phyloP scores from a whole-genome alignment of 2,329 filamentous ascomycete genomes.

The Biscogniauxia mediterranea region DNA sequence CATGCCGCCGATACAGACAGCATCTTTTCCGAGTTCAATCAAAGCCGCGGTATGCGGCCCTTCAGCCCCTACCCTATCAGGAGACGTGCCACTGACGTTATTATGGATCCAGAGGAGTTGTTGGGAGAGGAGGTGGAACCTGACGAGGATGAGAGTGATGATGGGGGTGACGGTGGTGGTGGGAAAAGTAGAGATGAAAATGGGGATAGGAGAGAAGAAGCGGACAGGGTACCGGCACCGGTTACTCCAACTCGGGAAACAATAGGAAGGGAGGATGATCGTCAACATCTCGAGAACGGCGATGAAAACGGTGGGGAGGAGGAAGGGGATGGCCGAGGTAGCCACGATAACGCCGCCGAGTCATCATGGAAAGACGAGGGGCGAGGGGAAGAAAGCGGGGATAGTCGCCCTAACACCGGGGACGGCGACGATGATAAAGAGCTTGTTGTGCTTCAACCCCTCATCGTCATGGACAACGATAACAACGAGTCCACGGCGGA shows the following conservation, averaged over 20 bases:
- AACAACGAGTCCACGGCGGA: conserved; percentile 12
- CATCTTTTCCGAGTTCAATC: conserved; percentile 55
- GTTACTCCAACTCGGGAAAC: neutral
- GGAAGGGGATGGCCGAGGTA: conserved; percentile 6
- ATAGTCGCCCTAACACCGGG: conserved; percentile 7
- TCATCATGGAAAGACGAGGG: conserved; percentile 29
- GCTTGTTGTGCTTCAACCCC: neutral
- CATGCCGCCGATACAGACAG: conserved; percentile 50
- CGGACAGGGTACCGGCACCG: neutral
- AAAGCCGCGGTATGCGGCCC: conserved; percentile 52
- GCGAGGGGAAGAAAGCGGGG: conserved; percentile 12
- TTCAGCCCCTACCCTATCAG: conserved; percentile 57
- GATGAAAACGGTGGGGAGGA: conserved; percentile 3
- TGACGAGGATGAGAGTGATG: conserved; percentile 7
- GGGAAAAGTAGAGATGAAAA: conserved; percentile 8
- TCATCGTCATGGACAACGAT: neutral
- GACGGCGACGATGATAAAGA: conserved; percentile 8
- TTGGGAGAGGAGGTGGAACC: conserved; percentile 21
- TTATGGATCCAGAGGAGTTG: conserved; percentile 34
- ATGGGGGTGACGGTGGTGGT: conserved; percentile 13
- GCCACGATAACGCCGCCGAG: conserved; percentile 13
- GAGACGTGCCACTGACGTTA: conserved; percentile 29
- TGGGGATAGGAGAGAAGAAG: conserved; percentile 14
- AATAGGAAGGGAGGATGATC: conserved; percentile 2
- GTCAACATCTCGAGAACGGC: conserved; percentile 7